phyloP scores from a whole-genome alignment of 129 eudicot species.

The Rutidosis leptorrhynchoides region DNA sequence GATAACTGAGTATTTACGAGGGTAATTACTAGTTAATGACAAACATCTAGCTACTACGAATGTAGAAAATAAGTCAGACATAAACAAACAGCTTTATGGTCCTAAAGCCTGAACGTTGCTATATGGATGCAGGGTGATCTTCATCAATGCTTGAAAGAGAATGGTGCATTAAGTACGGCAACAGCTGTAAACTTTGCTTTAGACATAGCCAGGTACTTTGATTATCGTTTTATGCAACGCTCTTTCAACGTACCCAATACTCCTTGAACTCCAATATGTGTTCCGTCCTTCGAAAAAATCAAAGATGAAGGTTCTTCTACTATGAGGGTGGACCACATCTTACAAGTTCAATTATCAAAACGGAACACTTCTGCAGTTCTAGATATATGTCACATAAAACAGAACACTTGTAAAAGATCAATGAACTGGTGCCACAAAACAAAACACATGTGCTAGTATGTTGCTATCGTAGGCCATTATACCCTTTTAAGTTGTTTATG shows the following conservation, averaged over 20 bases:
- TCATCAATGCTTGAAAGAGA: constrained; percentile 87
- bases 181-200: constrained; percentile 85
- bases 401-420: background rate
- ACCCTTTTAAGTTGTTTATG: background rate
- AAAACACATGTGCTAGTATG: background rate
- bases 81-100: background rate
- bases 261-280: background rate
- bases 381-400: background rate
- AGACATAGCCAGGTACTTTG: constrained; percentile 85
- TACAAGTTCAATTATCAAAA: background rate
- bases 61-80: background rate
- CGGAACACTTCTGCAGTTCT: background rate
- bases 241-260: background rate
- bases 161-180: constrained; percentile 79
- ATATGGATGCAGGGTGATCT: constrained; percentile 75
- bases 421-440: background rate
- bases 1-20: constrained; percentile 89
- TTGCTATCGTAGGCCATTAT: background rate
- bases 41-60: background rate
- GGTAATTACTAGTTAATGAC: constrained; percentile 57
- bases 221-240: background rate
- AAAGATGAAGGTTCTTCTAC: no score
- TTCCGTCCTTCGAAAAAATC: background rate
- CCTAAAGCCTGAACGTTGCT: constrained; percentile 6
- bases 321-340: background rate